Conservation (phyloP, 1,139 yeast species). For the Wickerhamomyces sp. region DNA sequence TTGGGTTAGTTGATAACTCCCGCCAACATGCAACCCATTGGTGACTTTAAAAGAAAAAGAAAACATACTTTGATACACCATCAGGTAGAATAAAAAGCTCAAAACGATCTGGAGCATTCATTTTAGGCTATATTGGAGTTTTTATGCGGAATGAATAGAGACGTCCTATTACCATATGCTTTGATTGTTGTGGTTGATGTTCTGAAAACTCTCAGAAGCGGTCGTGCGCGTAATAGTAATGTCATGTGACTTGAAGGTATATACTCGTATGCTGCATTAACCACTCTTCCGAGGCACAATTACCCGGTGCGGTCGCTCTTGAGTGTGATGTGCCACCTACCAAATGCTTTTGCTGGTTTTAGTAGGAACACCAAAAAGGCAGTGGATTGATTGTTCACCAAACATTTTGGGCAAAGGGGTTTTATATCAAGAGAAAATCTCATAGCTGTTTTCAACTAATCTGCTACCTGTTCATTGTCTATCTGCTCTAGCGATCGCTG, state of each 20-base stretch:
- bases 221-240: not conserved
- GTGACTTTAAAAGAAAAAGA: not conserved
- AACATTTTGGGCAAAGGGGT: not conserved
- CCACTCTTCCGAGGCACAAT: too few relatives aligned
- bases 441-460: not conserved
- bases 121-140: conserved; percentile 23
- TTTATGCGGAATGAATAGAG: too few relatives aligned
- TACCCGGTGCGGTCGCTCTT: too few relatives aligned
- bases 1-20: not conserved
- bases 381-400: not conserved
- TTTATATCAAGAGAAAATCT: not conserved
- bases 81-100: conserved; percentile 96
- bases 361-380: not conserved
- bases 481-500: too few relatives aligned
- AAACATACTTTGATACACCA: conserved; percentile 76
- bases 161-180: not conserved
- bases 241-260: not conserved
- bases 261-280: too few relatives aligned
- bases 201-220: not conserved
- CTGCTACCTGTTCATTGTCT: not conserved
- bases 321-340: not conserved
- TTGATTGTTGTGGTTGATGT: not conserved
- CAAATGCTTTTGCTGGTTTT: not conserved
- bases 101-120: conserved; percentile 99
- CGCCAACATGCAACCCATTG: too few relatives aligned